Base-by-base conservation (phyloP, 2,329 filamentous ascomycete species). In the Colletotrichum gloeosporioides region DNA sequence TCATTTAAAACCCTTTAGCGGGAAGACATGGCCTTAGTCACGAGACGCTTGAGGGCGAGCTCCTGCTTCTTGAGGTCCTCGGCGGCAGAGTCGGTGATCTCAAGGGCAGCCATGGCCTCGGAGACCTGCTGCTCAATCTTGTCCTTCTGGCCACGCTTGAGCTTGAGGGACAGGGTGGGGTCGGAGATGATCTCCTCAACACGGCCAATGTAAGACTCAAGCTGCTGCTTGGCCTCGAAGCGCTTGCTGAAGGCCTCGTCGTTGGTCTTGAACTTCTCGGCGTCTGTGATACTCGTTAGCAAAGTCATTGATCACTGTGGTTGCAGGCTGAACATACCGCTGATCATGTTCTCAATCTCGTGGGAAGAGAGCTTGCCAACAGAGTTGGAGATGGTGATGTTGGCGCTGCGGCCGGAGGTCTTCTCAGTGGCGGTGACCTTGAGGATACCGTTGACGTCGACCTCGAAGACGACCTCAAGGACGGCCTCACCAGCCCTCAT, bases 21-120 rank as follows among this genome's bases (percentile, higher is more conserved):
- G 84, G 95, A 96, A 80, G 95, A 93, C 95, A 98, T 98, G 83
- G 95, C 96, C 94, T 99, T 99, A 89, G 97, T 99, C 83, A 99
- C 96, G 82, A 98, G 92, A 84, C 97, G 92, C 95, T 99, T 99
- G 80, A 99, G 92, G 78, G 96, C 96, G 80, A 99, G 91, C 92
- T 99, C 97, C 94, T 98, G 98, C 95, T 99, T 99, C 95, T 98
- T 99, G 82, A 99, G 91, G 86, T 99, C 97, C 82, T 99, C 98
- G 78, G 96, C 95, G 78, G 90, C 89, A 74, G 95, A 95, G 82
- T 99, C 98, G 88, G 96, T 95, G 84, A 99, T 90, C 93, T 99
- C 97, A 79, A 99, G 95, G 89, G 98, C 94, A 79, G 93, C 95
- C 97, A 99, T 99, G 82, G 97, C 97, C 83, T 99, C 97, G 87